Conservation (phyloP, 1,139 yeast species). For the Nadsonia commutata region DNA sequence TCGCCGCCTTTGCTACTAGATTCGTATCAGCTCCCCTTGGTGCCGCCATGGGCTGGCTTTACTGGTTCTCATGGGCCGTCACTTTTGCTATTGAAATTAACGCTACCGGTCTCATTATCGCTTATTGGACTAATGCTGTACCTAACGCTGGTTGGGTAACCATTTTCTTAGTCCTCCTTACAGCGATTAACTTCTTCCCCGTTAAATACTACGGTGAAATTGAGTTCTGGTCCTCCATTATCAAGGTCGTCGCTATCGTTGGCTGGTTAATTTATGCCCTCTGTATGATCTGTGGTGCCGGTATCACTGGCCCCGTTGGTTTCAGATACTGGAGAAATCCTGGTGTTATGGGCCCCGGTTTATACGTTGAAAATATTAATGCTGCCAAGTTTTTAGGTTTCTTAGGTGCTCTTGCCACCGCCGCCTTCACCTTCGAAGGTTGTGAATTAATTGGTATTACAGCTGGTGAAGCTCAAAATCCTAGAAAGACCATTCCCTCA, state of each 20-base stretch:
- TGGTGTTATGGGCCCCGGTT: constrained; percentile 45
- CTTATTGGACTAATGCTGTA: constrained; percentile 43
- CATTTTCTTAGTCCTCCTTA: constrained; percentile 16
- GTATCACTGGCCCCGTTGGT: constrained; percentile 53
- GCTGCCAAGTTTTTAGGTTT: constrained; percentile 49
- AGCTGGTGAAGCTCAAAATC: constrained; percentile 65
- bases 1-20: constrained; percentile 42
- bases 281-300: constrained; percentile 62
- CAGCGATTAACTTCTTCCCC: constrained; percentile 21
- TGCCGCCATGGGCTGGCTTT: constrained; percentile 70
- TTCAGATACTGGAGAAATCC: constrained; percentile 58
- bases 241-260: constrained; percentile 53
- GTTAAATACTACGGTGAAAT: constrained; percentile 26
- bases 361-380: constrained; percentile 26
- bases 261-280: constrained; percentile 48
- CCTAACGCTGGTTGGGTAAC: constrained; percentile 33
- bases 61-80: constrained; percentile 80
- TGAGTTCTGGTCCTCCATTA: constrained; percentile 25
- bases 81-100: constrained; percentile 74
- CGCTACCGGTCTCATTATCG: constrained; percentile 51
- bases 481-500: constrained; percentile 60
- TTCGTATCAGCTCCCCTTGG: constrained; percentile 42
- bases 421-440: constrained; percentile 63
- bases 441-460: constrained; percentile 65
- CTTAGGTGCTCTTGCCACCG: constrained; percentile 45